These are phyloP conservation scores for Massospora cicadina DNA, from an alignment of 371 early-diverging fungal species.

Conservation along the genomic window DNA sequence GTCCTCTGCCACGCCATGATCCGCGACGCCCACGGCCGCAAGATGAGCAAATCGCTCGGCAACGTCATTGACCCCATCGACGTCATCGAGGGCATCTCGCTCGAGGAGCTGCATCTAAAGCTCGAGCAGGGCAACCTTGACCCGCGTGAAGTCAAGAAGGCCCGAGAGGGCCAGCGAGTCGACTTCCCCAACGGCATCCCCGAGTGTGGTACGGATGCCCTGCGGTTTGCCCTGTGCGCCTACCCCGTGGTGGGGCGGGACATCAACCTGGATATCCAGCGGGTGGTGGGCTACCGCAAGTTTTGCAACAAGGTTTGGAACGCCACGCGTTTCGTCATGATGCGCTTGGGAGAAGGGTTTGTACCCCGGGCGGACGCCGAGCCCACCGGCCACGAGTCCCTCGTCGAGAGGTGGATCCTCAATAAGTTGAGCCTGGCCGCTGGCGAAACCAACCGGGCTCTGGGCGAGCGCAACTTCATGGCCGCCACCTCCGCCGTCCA, in stretches of 20 bases:
- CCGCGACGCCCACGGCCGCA: constrained; percentile 98
- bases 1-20: constrained; percentile 98
- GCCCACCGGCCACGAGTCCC: constrained; percentile 62
- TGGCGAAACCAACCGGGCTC: constrained; percentile 46
- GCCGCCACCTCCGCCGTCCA: constrained; percentile 74
- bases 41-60: constrained; percentile 98
- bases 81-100: constrained; percentile 88
- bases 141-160: constrained; percentile 78
- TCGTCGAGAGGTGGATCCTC: constrained; percentile 89
- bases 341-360: constrained; percentile 76
- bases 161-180: constrained; percentile 66
- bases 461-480: constrained; percentile 92
- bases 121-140: constrained; percentile 82
- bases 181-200: constrained; percentile 99
- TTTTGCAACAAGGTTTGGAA: constrained; percentile 99
- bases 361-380: constrained; percentile 37
- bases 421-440: constrained; percentile 72
- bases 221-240: constrained; percentile 91
- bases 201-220: constrained; percentile 98
- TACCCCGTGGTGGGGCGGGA: constrained; percentile 86
- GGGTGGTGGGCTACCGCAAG: constrained; percentile 97
- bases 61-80: constrained; percentile 99
- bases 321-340: constrained; percentile 83
- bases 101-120: constrained; percentile 58
- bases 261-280: constrained; percentile 92